Conservation (phyloP, 1,284 basidiomycete species). For the Irpex lacteus region DNA sequence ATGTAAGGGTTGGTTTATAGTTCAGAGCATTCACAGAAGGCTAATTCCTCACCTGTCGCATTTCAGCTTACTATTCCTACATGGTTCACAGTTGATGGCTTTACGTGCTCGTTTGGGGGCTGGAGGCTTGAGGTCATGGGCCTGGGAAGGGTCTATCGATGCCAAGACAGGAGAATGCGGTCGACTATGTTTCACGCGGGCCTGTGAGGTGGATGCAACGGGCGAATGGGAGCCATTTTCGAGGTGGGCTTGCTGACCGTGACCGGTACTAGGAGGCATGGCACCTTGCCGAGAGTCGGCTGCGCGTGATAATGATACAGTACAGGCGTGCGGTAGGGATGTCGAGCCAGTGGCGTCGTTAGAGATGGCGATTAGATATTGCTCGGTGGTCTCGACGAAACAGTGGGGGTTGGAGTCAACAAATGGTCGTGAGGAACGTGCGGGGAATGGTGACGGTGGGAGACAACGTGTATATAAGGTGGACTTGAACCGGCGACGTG, state of each 20-base stretch:
- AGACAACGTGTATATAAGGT: not conserved
- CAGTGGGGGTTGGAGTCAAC: not conserved
- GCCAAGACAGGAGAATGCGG: constrained; percentile 15
- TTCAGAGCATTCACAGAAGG: not conserved
- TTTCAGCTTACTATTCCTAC: constrained; percentile 80
- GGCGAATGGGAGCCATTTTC: constrained; percentile 8
- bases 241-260: not conserved
- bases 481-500: not conserved
- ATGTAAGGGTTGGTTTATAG: not conserved
- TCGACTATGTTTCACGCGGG: constrained; percentile 18
- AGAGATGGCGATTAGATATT: not conserved
- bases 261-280: not conserved
- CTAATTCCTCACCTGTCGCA: constrained; percentile 63
- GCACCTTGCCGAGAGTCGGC: not conserved
- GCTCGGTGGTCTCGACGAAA: not conserved
- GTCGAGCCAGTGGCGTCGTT: not conserved
- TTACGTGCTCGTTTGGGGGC: constrained; percentile 77
- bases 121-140: constrained; percentile 21
- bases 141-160: constrained; percentile 2
- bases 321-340: not conserved
- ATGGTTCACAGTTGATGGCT: constrained; percentile 83
- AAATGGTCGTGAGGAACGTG: not conserved
- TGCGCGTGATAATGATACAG: not conserved
- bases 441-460: not conserved
- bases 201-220: constrained; percentile 1